Percentiles rank a stretch among this genome's conserved stretches.
These are phyloP conservation scores for Sordariomycetes sp. DNA, from an alignment of 2,329 filamentous ascomycete genomes.

Conservation along the genomic window DNA sequence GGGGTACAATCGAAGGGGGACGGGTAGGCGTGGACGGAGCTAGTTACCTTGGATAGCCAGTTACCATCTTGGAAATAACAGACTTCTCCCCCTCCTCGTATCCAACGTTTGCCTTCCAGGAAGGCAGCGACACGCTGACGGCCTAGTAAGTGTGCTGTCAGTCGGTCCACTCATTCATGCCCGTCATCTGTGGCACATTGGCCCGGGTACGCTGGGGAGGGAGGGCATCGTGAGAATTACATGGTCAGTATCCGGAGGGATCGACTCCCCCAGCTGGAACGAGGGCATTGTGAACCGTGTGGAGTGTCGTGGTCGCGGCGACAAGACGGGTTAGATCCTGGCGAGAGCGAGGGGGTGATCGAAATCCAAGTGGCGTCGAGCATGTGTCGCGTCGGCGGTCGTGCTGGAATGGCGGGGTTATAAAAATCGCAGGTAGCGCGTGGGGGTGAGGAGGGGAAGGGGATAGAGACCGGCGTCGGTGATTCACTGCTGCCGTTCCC, in stretches of 20 bases:
- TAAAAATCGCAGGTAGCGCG: not conserved
- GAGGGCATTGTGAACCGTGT: slow-evolving; percentile 1
- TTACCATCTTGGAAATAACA: slow-evolving; percentile 75
- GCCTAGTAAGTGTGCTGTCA: slow-evolving; percentile 40
- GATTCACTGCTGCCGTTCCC: not conserved
- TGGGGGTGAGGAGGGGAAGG: not conserved
- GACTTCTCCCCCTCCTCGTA: slow-evolving; percentile 88
- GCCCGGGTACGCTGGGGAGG: not conserved
- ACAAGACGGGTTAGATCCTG: too few relatives aligned
- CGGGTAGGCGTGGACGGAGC: not conserved
- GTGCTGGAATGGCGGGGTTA: not conserved
- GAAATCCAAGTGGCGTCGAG: not conserved
- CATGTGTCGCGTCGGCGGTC: not conserved
- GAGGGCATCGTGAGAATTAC: slow-evolving; percentile 33
- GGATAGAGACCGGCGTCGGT: not conserved
- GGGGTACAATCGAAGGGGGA: not conserved
- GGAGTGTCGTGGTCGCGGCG: not conserved
- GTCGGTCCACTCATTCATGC: not conserved
- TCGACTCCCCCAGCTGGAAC: slow-evolving; percentile 52
- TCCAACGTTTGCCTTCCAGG: slow-evolving; percentile 80
- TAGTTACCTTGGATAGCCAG: slow-evolving; percentile 71
- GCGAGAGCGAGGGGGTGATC: not conserved
- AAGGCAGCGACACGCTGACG: slow-evolving; percentile 89
- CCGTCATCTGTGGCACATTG: not conserved
- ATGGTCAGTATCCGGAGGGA: slow-evolving; percentile 67